Evolutionary conservation across 2,329 filamentous ascomycete species (phyloP).

Genomic region (Cadophora luteo-olivacea): DNA sequence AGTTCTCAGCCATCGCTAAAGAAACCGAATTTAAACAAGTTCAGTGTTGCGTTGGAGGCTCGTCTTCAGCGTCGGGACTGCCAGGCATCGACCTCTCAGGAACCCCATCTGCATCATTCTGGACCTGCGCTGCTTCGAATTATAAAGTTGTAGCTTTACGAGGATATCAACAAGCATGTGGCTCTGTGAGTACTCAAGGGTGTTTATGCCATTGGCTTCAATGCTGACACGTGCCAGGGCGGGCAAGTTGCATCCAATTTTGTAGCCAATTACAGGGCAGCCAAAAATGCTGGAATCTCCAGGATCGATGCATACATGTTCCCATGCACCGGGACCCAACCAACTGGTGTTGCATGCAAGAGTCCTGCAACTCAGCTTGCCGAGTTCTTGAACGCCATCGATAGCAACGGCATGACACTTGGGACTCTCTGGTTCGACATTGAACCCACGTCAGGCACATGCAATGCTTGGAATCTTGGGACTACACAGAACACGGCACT

Average conservation of each 20-base stretch:
- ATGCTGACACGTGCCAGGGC: slow-evolving; percentile 2
- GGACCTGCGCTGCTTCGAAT: slow-evolving; percentile 14
- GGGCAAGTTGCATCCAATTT: slow-evolving; percentile 14
- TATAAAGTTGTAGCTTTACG: slow-evolving; percentile 8
- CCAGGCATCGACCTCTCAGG: slow-evolving; percentile 11
- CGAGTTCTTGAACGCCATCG: slow-evolving; percentile 10
- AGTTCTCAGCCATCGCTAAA: no score
- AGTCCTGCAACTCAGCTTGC: slow-evolving; percentile 14
- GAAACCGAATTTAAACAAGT: neutral
- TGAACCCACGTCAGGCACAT: slow-evolving; percentile 13
- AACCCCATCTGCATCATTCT: slow-evolving; percentile 16
- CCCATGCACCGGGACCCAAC: slow-evolving; percentile 13
- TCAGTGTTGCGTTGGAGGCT: slow-evolving; percentile 10
- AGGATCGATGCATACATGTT: slow-evolving; percentile 19
- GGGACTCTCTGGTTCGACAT: slow-evolving; percentile 19
- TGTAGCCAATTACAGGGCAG: slow-evolving; percentile 12
- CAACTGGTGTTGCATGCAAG: slow-evolving; percentile 15
- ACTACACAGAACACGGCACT: slow-evolving; percentile 5
- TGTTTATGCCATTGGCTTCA: neutral
- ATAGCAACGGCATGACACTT: slow-evolving; percentile 8
- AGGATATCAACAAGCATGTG: slow-evolving; percentile 18
- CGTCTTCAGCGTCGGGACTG: neutral
- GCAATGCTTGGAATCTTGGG: slow-evolving; percentile 18
- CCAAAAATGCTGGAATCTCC: slow-evolving; percentile 9
- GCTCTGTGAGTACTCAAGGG: neutral